Evolutionary conservation across 2,329 filamentous ascomycete genomes (phyloP), one percentile per base, ranked within the genome.

Genomic region (Raffaelea albimanens): DNA sequence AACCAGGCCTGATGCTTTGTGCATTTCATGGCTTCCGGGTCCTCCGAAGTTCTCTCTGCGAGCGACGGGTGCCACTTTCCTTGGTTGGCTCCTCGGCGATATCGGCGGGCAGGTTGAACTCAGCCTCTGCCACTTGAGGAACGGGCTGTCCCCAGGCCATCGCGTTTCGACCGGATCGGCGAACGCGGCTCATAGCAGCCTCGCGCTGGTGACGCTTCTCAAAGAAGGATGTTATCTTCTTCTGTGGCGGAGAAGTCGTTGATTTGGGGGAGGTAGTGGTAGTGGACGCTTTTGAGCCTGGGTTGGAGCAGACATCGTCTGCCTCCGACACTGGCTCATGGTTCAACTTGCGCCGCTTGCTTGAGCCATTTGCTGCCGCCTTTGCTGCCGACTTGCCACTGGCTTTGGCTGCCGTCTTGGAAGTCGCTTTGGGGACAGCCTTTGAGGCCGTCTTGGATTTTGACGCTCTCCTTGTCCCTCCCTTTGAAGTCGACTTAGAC

Each of bases 221-320:
- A 61, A 89, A 97, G 67, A 96, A 96, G 0, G 87, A 95, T n/a
- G 72, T 84, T 59, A 96, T 89, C 34, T 86, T 83, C 49, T 73
- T 76, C 2, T 63, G 63, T 11, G 68, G 67, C 13, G 25, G 7
- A 7, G 25, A 29, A 29, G 25, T 7, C 25, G 13, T 13, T 13
- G 7, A 7, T 29, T 29, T 29, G 25, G 25, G 13, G 23, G 64
- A 59, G 18, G 66, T 16, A n/a, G n/a, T n/a, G n/a, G n/a, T n/a
- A n/a, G n/a, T n/a, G n/a, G 57, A 56, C 13, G 55, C 54, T 33
- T 53, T 36, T 22, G 54, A 50, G 11, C 55, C 21, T 13, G 39
- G 19, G 19, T 13, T 19, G 16, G 29, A 22, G n/a, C 21, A 19
- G 5, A 38, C 36, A 2, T 42, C 25, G 19, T 7, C 38, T 19